Base-by-base conservation (phyloP, 2,329 filamentous ascomycete species). In the Fusarium caatingaense region DNA sequence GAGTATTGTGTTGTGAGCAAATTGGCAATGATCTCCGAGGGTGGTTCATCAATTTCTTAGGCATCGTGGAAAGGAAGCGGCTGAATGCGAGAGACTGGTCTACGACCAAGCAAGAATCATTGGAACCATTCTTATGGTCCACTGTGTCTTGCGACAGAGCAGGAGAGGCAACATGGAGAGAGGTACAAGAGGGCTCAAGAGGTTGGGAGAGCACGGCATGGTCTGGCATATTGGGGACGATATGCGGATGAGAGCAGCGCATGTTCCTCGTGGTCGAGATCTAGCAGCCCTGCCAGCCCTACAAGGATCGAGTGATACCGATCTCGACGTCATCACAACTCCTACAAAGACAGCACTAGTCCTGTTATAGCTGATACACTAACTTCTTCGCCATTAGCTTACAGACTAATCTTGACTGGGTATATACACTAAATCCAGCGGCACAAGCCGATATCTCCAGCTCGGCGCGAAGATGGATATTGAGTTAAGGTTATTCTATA, bases 221-320 rank as follows among this genome's bases (percentile, higher is more conserved):
- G 60, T 21, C 28, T 1, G 34, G 15, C 5, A 64, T 64, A 25
- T 13, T 64, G 1, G 60, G 60, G 3, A 63, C 60, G 8, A 25
- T 64, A 3, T 64, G 58, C 11, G 58, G 58, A 23, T 56, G 8
- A 28, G 3, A 27, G 3, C 25, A 10, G 3, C 3, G 10, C 8
- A 10, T 27, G 2, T 11, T 27, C 8, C 25, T 10, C 10, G 2
- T 12, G 11, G 27, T 12, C 3, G 13, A 37, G 21, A 50, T 50
- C 30, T 27, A 6, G 2, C 6, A 16, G 20, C 5, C 1, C 11
- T 4, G 4, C 9, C 6, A 16, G 21, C 9, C 6, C 32, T 34
- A 2, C 48, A 3, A 40, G 23, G 18, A 51, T 27, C 32, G 4
- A 1, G 2, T 8, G 8, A 34, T 6, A 8, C 1, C 5, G 8